Evolutionary conservation across 176 grass and related monocot species (phyloP), one percentile per base, ranked within the genome.

Genomic region (Aegilops sharonensis): DNA sequence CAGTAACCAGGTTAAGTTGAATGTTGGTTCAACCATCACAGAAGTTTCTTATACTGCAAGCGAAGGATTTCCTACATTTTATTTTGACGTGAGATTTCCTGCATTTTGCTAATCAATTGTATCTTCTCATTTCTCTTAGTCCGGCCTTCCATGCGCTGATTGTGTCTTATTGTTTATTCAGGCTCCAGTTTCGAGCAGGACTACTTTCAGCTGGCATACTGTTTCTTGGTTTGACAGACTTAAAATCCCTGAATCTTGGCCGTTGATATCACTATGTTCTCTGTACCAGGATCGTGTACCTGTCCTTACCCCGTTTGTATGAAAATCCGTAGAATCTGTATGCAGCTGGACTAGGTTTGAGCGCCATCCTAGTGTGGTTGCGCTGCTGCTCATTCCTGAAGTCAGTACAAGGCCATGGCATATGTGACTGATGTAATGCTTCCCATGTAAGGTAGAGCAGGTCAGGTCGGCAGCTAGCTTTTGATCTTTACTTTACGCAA

Each of bases 391-490:
- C 15, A 76, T 76, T 54, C 73, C 40, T 48, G 23, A 20, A 69
- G 5, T 21, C 36, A 42, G 35, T 12, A 23, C 36, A 40, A 40
- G 9, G 36, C 21, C 68, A 40, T 72, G 36, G 68, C 68, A 23
- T 39, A 18, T 2, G 5, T 25, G 45, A 17, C 29, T 76, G 45
- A 21, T 76, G 45, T 11, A 1, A 76, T 56, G 73, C 54, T 76
- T 76, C 45, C 0, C 25, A 76, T 54, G 73, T 4, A 76, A 54
- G 73, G 48, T 77, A 77, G 21, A 77, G 9, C 27, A 6, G 15
- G 47, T 77, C 27, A 34, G 48, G 74, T 77, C 74, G 29, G 74
- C 74, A 21, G 74, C 15, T 12, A 57, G 73, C 73, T 76, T 76
- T 54, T 31, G 56, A 21, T 57, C 18, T 57, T 57, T 1, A 57